Evolutionary conservation across 1,139 yeast genomes (phyloP).

Genomic region (Hemisphaericaspora lyxosophila): DNA sequence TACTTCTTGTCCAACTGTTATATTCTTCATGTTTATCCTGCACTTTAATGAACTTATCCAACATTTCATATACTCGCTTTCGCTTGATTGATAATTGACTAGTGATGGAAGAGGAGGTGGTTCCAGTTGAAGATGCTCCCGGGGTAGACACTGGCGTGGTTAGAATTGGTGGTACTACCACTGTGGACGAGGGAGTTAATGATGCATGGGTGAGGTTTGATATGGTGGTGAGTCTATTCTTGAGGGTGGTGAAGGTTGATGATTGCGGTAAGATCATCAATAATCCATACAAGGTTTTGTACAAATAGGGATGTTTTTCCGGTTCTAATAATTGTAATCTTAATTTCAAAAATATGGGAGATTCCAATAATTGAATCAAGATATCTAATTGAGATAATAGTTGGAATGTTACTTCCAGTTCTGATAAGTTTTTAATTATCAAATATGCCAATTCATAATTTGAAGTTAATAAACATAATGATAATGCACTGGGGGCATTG

Average conservation of each 20-base stretch:
- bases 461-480: slow-evolving; percentile 83
- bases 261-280: slow-evolving; percentile 96
- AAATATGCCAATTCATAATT: slow-evolving; percentile 86
- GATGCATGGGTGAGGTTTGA: slow-evolving; percentile 14
- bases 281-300: slow-evolving; percentile 87
- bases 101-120: slow-evolving; percentile 9
- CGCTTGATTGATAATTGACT: slow-evolving; percentile 41
- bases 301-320: slow-evolving; percentile 74
- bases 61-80: slow-evolving; percentile 50
- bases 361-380: slow-evolving; percentile 69
- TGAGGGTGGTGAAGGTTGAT: slow-evolving; percentile 80
- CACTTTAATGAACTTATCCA: slow-evolving; percentile 59
- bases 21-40: slow-evolving; percentile 55
- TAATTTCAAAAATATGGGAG: slow-evolving; percentile 87
- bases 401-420: slow-evolving; percentile 70
- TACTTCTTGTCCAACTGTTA: slow-evolving; percentile 2
- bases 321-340: slow-evolving; percentile 88
- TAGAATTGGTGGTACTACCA: slow-evolving; percentile 5
- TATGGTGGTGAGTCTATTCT: slow-evolving; percentile 55
- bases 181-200: slow-evolving; percentile 7
- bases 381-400: slow-evolving; percentile 77
- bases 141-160: slow-evolving; percentile 22
- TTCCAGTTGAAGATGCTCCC: slow-evolving; percentile 13
- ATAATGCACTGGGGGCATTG: slow-evolving; percentile 84
- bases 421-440: slow-evolving; percentile 72